Evolutionary conservation across 768 basidiomycete species (phyloP), one percentile per base, ranked within the genome.

Genomic region (Steccherinum ochraceum): DNA sequence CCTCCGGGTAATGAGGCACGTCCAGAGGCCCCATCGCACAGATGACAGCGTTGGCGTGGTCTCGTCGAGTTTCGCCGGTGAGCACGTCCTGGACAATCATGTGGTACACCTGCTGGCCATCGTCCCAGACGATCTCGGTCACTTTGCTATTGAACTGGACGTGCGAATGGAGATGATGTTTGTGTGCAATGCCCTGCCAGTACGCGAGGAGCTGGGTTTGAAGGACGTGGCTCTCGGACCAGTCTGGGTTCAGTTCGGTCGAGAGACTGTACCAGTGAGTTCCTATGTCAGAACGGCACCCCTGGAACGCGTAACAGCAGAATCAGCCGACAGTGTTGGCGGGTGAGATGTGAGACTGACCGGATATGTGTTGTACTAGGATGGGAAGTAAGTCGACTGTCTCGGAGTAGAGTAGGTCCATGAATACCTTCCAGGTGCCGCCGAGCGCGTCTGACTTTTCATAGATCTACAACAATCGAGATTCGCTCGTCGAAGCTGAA

Each of bases 131-230:
- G 0, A 72, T 76, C 3, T 65, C 67, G 35, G 71, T 45, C 26
- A 82, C 77, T 25, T 65, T 65, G 19, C 65, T 67, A 55, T 75
- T 67, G 65, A 78, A 77, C 4, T 58, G 48, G 50, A 79, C 72
- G 40, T 69, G 65, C 2, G 66, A 57, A 30, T 64, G 64, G 4
- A 83, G 59, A 11, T 61, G 54, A 53, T 80, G 70, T 58, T 76
- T 80, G 21, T 65, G 57, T 3, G 70, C 54, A 19, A 80, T 61
- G 21, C 57, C 48, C 16, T 64, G 54, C 72, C 75, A 73, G 61
- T 79, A 79, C 3, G 58, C 58, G 25, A 70, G 69, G 16, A 75
- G 74, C 21, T 77, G 69, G 13, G 64, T 50, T 49, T 77, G 74
- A 5, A 61, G 61, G 10, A 70, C 71, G 51, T 72, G 74, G 2